Percentiles rank a stretch among this genome's conserved stretches.
phyloP scores from a whole-genome alignment of 345 rosid species.

The Aegle marmelos region DNA sequence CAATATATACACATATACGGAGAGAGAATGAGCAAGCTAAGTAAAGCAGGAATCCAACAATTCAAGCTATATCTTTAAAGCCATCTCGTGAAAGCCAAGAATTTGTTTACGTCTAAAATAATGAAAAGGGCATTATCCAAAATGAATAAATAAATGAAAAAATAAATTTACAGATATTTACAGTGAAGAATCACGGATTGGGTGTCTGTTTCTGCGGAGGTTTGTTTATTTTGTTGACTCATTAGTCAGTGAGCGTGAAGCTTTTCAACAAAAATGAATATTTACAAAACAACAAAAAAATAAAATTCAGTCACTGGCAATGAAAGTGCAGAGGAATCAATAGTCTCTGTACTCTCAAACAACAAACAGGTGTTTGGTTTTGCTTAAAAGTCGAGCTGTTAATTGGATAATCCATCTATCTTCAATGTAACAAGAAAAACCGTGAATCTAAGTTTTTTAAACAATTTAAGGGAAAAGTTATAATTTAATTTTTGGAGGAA shows the following conservation, averaged over 20 bases:
- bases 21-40: neutral
- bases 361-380: neutral
- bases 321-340: neutral
- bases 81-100: conserved; percentile 37
- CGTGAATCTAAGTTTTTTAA: neutral
- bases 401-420: neutral
- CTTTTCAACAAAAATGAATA: neutral
- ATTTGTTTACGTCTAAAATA: neutral
- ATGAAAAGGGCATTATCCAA: neutral
- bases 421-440: neutral
- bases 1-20: neutral
- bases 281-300: neutral
- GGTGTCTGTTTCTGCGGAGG: conserved; percentile 27
- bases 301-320: neutral
- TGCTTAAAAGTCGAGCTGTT: neutral
- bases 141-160: neutral
- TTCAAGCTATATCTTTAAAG: neutral
- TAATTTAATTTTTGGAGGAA: no score
- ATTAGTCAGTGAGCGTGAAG: neutral
- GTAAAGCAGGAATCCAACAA: conserved; percentile 8
- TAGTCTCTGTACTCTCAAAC: neutral
- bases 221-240: conserved; percentile 6
- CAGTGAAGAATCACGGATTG: conserved; percentile 46
- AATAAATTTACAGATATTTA: neutral
- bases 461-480: no score